Base-by-base conservation (phyloP, 2,329 filamentous ascomycete genomes). In the Apiospora pterosperma region DNA sequence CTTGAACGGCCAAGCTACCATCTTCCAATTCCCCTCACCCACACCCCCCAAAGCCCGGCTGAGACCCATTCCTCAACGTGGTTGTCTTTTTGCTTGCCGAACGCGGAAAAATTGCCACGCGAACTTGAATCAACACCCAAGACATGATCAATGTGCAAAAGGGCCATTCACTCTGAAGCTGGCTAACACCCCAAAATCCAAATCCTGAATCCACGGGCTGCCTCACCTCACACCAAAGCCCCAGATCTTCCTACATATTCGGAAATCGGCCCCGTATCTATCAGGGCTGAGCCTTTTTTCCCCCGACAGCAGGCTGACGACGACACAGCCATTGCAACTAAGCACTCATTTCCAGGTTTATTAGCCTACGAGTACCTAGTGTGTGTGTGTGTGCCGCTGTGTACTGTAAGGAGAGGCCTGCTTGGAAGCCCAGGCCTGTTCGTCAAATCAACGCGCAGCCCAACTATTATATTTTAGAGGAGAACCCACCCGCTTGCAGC, bases 401-500 rank as follows among this genome's bases (percentile, higher is more conserved):
- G 28, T 31, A 55, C 16, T n/a, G 28, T 31, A 55, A n/a, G 48
- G 48, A 55, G 48, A n/a, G 16, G 38, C 38, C 38, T 41, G 38
- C 38, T n/a, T n/a, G n/a, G n/a, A n/a, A n/a, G n/a, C n/a, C n/a
- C 38, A n/a, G 42, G 12, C 42, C 23, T 28, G 42, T 28, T 28
- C 19, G 34, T 10, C 25, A 52, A 28, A 19, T 34, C 48, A 31
- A 55, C 34, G 36, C 34, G 58, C 58, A 38, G n/a, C 34, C 23
- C 58, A 38, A 60, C 58, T 60, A 39, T 10, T 19, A n/a, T n/a
- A n/a, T 55, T 55, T 55, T 34, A 55, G 48, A 55, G 48, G 16
- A 55, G 48, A 55, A 55, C 48, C 48, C 48, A 55, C 48, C 28
- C 48, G 48, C 48, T 55, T 55, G 48, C 48, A 60, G 58, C n/a